Conservation (phyloP, 352 stramenopile genomes). For the Phytophthora agathidicida region DNA sequence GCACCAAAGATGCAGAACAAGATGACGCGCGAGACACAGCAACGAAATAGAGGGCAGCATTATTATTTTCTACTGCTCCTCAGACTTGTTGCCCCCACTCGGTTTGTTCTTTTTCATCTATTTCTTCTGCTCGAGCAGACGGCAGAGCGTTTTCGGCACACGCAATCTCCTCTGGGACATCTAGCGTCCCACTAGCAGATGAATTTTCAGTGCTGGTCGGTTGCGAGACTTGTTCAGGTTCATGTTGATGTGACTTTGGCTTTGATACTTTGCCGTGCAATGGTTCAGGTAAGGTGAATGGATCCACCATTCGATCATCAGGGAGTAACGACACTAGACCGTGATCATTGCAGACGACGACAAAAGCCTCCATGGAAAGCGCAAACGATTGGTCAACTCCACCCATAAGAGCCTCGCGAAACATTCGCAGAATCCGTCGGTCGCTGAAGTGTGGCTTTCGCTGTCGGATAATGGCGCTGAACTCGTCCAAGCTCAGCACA, state of each 20-base stretch:
- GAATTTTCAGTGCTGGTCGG: background rate
- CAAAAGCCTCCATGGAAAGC: slow-evolving; percentile 73
- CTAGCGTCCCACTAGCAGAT: background rate
- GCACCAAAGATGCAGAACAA: slow-evolving; percentile 1
- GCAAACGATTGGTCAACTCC: slow-evolving; percentile 70
- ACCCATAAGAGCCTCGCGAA: slow-evolving; percentile 72
- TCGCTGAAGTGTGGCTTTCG: slow-evolving; percentile 69
- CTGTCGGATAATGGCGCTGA: slow-evolving; percentile 63
- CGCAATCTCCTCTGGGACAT: slow-evolving; percentile 50
- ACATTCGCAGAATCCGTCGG: slow-evolving; percentile 76
- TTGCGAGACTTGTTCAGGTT: background rate
- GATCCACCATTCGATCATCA: slow-evolving; percentile 61
- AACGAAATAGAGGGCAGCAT: background rate
- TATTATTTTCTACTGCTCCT: background rate
- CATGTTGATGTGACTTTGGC: background rate
- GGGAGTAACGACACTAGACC: slow-evolving; percentile 70
- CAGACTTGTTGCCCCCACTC: slow-evolving; percentile 3
- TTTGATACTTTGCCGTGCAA: background rate
- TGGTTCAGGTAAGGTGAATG: slow-evolving; percentile 31
- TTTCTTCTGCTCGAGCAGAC: slow-evolving; percentile 51
- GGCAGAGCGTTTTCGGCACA: background rate
- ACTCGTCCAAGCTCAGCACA: slow-evolving; percentile 74
- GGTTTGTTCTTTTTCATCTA: slow-evolving; percentile 43
- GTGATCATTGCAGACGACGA: slow-evolving; percentile 74
- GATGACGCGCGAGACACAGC: background rate